A percentile compares a stretch with the other conserved stretches of the same genome.
These are phyloP conservation scores for Cercophora newfieldiana DNA, from an alignment of 495 filamentous ascomycete genomes.

Conservation along the genomic window DNA sequence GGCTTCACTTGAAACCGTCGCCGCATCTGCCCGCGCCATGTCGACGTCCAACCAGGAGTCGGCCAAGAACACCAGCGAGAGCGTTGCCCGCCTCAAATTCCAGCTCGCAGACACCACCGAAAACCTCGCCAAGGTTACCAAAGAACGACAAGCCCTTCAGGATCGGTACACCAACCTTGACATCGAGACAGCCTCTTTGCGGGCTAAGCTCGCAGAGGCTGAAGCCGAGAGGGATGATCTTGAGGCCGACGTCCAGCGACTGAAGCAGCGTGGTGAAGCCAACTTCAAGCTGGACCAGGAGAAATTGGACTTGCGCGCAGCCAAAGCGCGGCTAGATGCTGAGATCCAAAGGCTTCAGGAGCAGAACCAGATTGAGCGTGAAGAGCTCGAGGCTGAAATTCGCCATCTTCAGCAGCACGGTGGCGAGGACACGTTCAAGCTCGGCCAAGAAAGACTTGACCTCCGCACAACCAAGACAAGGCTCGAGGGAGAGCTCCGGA, in stretches of 20 bases:
- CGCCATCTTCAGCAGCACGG: conserved; percentile 44
- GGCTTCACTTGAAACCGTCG: conserved; percentile 23
- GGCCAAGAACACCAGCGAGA: conserved; percentile 31
- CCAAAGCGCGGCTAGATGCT: conserved; percentile 58
- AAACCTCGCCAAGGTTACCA: conserved; percentile 43
- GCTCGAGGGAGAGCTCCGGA: conserved; percentile 59
- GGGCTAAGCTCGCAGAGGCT: conserved; percentile 50
- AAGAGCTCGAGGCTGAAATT: conserved; percentile 50
- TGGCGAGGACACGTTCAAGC: conserved; percentile 46
- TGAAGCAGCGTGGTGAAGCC: conserved; percentile 51
- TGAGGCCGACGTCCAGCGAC: conserved; percentile 54
- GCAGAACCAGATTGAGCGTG: conserved; percentile 50
- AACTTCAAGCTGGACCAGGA: conserved; percentile 60
- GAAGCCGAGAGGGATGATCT: conserved; percentile 67
- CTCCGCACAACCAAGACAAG: conserved; percentile 59
- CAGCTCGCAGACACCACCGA: conserved; percentile 39
- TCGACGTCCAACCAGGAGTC: conserved; percentile 27
- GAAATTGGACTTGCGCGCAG: conserved; percentile 60
- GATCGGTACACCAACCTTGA: conserved; percentile 63
- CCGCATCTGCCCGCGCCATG: conserved; percentile 26
- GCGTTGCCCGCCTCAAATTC: conserved; percentile 29
- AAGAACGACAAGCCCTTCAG: conserved; percentile 62
- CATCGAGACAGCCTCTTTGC: conserved; percentile 60
- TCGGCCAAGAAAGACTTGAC: conserved; percentile 64
- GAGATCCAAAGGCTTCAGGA: conserved; percentile 60